Percentiles rank a stretch among this genome's conserved stretches.
Conservation (phyloP, 257 asterid species). For the Scutellaria baicalensis region DNA sequence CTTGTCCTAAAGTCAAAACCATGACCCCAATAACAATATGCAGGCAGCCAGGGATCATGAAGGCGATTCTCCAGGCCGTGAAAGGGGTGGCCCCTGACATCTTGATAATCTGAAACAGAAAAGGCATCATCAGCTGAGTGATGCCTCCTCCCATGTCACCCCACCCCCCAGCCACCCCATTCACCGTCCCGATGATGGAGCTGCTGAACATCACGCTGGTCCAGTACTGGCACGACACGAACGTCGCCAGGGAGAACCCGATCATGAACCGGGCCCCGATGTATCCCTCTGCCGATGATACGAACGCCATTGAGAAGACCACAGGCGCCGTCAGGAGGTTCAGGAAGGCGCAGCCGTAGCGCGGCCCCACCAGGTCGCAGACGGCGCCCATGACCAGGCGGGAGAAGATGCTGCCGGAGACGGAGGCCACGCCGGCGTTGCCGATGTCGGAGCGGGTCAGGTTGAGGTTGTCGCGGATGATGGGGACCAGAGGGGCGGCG, state of each 20-base stretch:
- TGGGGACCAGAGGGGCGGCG: constrained; percentile 34
- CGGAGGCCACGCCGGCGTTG: constrained; percentile 35
- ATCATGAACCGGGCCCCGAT: constrained; percentile 34
- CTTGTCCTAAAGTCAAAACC: constrained; percentile 36
- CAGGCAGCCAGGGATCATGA: constrained; percentile 34
- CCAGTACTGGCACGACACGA: constrained; percentile 43
- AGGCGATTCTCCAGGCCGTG: constrained; percentile 44
- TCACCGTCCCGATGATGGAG: constrained; percentile 36
- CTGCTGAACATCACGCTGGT: constrained; percentile 32
- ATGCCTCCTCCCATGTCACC: constrained; percentile 50
- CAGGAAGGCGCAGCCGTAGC: constrained; percentile 43
- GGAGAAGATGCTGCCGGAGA: constrained; percentile 41
- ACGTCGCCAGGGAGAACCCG: constrained; percentile 39
- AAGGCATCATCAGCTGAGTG: constrained; percentile 40
- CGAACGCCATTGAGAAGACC: constrained; percentile 26
- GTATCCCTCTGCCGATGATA: constrained; percentile 30
- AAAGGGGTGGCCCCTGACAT: constrained; percentile 28
- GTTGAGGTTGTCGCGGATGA: constrained; percentile 33
- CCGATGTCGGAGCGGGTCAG: constrained; percentile 35
- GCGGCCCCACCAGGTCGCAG: constrained; percentile 40
- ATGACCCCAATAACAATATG: constrained; percentile 31
- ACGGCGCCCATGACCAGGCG: constrained; percentile 39
- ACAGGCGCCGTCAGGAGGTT: constrained; percentile 34
- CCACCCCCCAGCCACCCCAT: constrained; percentile 43
- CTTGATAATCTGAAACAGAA: constrained; percentile 28